Evolutionary conservation across 2,329 filamentous ascomycete genomes (phyloP).

Genomic region (Fusarium nanum): DNA sequence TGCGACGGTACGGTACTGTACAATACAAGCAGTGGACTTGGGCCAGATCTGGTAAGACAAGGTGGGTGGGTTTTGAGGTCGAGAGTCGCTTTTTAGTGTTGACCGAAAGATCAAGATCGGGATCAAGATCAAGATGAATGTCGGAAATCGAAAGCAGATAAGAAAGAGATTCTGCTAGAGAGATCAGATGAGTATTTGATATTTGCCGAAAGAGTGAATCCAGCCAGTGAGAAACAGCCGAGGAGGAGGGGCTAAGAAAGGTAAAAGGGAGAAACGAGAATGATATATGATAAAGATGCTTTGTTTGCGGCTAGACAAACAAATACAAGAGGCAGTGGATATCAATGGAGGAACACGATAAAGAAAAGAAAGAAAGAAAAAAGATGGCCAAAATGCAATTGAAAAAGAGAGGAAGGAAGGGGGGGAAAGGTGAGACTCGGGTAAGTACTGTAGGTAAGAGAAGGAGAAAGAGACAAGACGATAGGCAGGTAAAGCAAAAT

Average conservation of each 20-base stretch:
- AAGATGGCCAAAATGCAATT: not conserved
- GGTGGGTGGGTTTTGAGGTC: not conserved
- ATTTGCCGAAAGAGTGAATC: constrained; percentile 29
- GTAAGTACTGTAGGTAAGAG: not conserved
- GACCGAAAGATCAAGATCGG: not conserved
- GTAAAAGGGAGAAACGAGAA: constrained; percentile 9
- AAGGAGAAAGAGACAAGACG: constrained; percentile 26
- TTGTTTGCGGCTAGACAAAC: not conserved
- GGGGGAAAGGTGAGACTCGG: constrained; percentile 21
- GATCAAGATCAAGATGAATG: constrained; percentile 9
- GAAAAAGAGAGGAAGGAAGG: not conserved
- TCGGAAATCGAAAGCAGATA: constrained; percentile 21
- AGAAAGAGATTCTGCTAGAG: constrained; percentile 20
- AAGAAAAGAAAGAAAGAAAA: not conserved
- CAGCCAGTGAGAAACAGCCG: constrained; percentile 35
- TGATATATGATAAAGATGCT: constrained; percentile 4
- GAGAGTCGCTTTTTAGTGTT: not conserved
- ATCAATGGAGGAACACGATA: not conserved
- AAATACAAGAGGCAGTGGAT: not conserved
- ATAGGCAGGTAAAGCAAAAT: constrained; percentile 3
- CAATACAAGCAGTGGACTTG: not conserved
- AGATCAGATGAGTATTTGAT: constrained; percentile 42
- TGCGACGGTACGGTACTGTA: not conserved
- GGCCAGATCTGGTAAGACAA: constrained; percentile 2
- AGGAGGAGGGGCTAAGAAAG: constrained; percentile 23